A percentile compares a stretch with the other conserved stretches of the same genome.
phyloP scores from a whole-genome alignment of 176 grass and related monocot genomes.

The Coix lacrymajobi region DNA sequence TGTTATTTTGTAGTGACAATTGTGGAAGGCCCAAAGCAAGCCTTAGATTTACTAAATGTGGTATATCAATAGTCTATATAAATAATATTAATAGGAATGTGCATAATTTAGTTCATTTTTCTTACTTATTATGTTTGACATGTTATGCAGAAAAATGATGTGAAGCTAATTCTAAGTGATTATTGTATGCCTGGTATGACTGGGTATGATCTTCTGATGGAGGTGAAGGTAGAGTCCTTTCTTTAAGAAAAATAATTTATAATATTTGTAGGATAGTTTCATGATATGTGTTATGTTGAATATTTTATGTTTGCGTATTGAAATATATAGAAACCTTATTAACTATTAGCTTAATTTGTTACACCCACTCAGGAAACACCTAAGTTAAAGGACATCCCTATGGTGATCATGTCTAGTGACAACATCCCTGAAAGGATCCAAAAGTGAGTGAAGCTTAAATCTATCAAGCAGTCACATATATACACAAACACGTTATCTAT shows the following conservation, averaged over 20 bases:
- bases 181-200: neutral
- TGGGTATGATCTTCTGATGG: neutral
- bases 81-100: neutral
- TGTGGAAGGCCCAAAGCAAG: neutral
- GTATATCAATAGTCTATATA: neutral
- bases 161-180: neutral
- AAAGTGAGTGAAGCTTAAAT: neutral
- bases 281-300: neutral
- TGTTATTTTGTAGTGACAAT: neutral
- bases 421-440: neutral
- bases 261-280: neutral
- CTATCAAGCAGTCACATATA: neutral
- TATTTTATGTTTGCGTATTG: neutral
- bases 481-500: neutral
- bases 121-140: neutral
- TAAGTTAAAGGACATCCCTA: neutral
- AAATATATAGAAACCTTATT: neutral
- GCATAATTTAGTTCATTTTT: neutral
- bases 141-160: neutral
- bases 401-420: conserved; percentile 1
- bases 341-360: neutral
- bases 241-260: neutral
- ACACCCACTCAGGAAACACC: neutral
- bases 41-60: neutral
- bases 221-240: conserved; percentile 11